A percentile compares a stretch with the other conserved stretches of the same genome.
Conservation (phyloP, 495 filamentous ascomycete species). For the Patellaria atrata region DNA sequence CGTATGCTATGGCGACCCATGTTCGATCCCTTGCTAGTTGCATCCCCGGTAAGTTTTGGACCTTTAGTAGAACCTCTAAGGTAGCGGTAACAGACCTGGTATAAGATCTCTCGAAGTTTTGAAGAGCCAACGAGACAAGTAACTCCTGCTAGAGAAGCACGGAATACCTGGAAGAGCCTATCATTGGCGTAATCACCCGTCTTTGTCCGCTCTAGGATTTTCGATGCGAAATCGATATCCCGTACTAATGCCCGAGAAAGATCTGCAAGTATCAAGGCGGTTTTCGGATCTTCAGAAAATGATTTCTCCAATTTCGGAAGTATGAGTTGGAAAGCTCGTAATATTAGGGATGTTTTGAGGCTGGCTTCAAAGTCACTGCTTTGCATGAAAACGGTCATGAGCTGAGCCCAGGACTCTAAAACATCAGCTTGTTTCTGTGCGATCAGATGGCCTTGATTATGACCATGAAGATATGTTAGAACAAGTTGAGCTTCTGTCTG, state of each 20-base stretch:
- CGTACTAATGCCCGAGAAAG: conserved; percentile 64
- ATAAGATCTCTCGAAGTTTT: conserved; percentile 63
- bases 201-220: conserved; percentile 16
- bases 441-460: conserved; percentile 51
- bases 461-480: conserved; percentile 40
- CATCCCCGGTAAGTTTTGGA: too few species aligned
- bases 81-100: conserved; percentile 78
- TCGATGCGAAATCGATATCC: conserved; percentile 44
- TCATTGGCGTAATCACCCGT: conserved; percentile 68
- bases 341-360: conserved; percentile 54
- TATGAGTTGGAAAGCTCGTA: conserved; percentile 72
- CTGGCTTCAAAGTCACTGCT: conserved; percentile 57
- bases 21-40: conserved; percentile 26
- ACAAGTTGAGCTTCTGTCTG: conserved; percentile 42
- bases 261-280: conserved; percentile 59
- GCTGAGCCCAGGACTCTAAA: conserved; percentile 65
- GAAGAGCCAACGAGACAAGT: conserved; percentile 53
- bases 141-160: conserved; percentile 61
- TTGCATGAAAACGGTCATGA: conserved; percentile 64
- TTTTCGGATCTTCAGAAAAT: conserved; percentile 44
- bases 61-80: conserved; percentile 57
- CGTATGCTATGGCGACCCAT: conserved; percentile 52
- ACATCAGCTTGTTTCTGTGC: conserved; percentile 44
- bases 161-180: conserved; percentile 81
- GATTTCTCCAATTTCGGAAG: conserved; percentile 70